phyloP scores from a whole-genome alignment of 306 rosid species.

The Malus fusca region DNA sequence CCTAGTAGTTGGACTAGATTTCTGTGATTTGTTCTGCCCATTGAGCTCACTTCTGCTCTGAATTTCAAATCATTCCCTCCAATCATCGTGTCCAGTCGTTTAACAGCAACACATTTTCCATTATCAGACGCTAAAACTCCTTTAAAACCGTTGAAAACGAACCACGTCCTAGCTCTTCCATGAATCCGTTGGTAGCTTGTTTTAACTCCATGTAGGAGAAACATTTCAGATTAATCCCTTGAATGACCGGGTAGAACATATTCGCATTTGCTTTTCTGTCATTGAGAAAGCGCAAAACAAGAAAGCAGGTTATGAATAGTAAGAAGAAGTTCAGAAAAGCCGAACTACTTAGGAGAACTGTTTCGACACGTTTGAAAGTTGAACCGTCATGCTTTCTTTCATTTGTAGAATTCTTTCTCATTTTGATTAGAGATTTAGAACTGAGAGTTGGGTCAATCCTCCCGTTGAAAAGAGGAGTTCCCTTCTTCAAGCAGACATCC shows the following conservation, averaged over 20 bases:
- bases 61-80: slow-evolving; percentile 36
- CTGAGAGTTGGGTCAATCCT: background rate
- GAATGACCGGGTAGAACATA: background rate
- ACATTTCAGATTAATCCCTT: slow-evolving; percentile 4
- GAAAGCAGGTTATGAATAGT: too few species aligned
- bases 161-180: slow-evolving; percentile 16
- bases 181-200: slow-evolving; percentile 19
- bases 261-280: background rate
- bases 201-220: slow-evolving; percentile 6
- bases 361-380: too few species aligned
- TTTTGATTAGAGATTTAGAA: slow-evolving; percentile 9
- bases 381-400: too few species aligned
- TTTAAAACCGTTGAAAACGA: slow-evolving; percentile 18
- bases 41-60: slow-evolving; percentile 23
- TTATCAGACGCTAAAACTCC: slow-evolving; percentile 6
- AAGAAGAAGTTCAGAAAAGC: too few species aligned
- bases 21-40: slow-evolving; percentile 27
- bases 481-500: slow-evolving; percentile 4
- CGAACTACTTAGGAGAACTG: too few species aligned
- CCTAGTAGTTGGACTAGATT: slow-evolving; percentile 17
- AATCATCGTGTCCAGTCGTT: slow-evolving; percentile 22
- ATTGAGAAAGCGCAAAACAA: too few species aligned
- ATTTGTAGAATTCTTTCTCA: background rate
- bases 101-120: slow-evolving; percentile 26
- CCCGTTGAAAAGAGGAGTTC: slow-evolving; percentile 16